A percentile compares a stretch with the other conserved stretches of the same genome.
phyloP scores from a whole-genome alignment of 352 stramenopile species.

The Phytophthora macrochlamydospora region DNA sequence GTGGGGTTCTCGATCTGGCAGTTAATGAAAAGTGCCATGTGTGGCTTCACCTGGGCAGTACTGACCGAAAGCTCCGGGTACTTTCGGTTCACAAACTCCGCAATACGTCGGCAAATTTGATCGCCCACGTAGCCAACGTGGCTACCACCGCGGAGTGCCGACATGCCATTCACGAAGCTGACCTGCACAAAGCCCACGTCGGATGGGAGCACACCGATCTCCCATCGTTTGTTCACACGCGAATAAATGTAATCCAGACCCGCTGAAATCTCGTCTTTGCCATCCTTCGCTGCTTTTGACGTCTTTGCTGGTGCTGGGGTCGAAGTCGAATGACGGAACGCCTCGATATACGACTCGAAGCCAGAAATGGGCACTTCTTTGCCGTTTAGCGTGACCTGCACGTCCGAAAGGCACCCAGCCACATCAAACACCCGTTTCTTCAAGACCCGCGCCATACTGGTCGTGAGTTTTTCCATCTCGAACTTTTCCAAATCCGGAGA shows the following conservation, averaged over 20 bases:
- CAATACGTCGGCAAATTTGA: conserved; percentile 86
- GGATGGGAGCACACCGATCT: conserved; percentile 92
- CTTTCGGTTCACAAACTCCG: conserved; percentile 97
- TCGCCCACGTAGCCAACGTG: conserved; percentile 94
- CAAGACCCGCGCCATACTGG: conserved; percentile 93
- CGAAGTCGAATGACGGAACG: conserved; percentile 83
- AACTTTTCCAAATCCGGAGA: conserved; percentile 96
- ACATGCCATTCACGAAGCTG: conserved; percentile 99
- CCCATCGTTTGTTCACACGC: conserved; percentile 95
- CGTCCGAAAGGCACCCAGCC: conserved; percentile 94
- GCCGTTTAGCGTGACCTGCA: conserved; percentile 94
- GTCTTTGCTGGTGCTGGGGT: conserved; percentile 2
- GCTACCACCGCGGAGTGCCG: conserved; percentile 95
- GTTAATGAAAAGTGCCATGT: conserved; percentile 99
- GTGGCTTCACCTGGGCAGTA: conserved; percentile 96
- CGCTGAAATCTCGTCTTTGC: conserved; percentile 65
- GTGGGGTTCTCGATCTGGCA: conserved; percentile 98
- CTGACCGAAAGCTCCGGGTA: conserved; percentile 94
- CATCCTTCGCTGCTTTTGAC: conserved; percentile 2
- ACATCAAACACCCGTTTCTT: conserved; percentile 99
- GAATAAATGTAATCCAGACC: conserved; percentile 91
- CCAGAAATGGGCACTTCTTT: conserved; percentile 85
- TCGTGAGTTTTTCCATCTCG: conserved; percentile 94
- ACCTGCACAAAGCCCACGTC: conserved; percentile 96
- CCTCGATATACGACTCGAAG: conserved; percentile 97